Percentiles rank a stretch among this genome's conserved stretches.
Conservation (phyloP, 2,329 filamentous ascomycete genomes). For the Mycosphaerella sp. region DNA sequence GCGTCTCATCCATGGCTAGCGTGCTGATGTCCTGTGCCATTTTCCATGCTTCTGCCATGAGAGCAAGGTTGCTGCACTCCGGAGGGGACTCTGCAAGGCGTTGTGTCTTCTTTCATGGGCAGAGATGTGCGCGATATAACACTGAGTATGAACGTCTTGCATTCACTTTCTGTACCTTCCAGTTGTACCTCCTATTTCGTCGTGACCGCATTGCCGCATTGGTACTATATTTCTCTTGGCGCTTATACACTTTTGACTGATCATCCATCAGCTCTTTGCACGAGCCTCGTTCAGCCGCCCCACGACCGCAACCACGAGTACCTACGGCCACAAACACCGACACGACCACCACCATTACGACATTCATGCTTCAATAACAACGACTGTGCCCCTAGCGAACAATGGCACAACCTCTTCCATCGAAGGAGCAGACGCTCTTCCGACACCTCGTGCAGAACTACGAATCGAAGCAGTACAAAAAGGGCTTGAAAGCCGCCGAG, state of each 20-base stretch:
- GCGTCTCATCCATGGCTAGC: slow-evolving; percentile 19
- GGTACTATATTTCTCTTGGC: background rate
- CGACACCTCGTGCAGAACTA: slow-evolving; percentile 91
- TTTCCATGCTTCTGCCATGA: slow-evolving; percentile 7
- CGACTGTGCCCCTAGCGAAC: background rate
- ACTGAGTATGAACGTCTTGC: slow-evolving; percentile 18
- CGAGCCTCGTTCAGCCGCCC: background rate
- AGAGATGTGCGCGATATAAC: slow-evolving; percentile 15
- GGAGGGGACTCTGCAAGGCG: slow-evolving; percentile 15
- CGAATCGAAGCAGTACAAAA: slow-evolving; percentile 97
- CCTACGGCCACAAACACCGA: background rate
- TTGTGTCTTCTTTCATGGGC: slow-evolving; percentile 12
- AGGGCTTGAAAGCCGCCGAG: slow-evolving; percentile 81
- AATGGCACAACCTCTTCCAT: slow-evolving; percentile 46
- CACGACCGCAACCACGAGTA: background rate
- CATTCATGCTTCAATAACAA: slow-evolving; percentile 9
- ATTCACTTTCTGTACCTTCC: slow-evolving; percentile 7
- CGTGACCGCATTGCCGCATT: background rate
- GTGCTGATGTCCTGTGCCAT: slow-evolving; percentile 20
- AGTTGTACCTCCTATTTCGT: no score
- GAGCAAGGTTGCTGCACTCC: slow-evolving; percentile 6
- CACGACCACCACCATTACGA: background rate
- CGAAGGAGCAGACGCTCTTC: slow-evolving; percentile 93
- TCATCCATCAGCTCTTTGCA: background rate
- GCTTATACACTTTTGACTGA: background rate